Conservation (phyloP, 176 grass and related monocot species). For the Carex parvula region DNA sequence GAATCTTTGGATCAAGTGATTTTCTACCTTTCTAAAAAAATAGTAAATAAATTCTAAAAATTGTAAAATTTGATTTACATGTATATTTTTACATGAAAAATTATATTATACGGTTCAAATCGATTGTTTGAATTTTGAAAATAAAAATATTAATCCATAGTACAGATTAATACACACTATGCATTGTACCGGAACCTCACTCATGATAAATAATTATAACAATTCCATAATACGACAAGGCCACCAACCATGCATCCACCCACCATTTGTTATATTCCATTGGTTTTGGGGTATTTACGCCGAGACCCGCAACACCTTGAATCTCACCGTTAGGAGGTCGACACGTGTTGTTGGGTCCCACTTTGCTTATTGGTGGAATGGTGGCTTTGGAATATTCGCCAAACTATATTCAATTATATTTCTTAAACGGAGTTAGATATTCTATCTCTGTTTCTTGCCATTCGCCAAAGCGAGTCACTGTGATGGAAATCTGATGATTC, state of each 20-base stretch:
- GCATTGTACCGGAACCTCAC: no score
- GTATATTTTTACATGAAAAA: no score
- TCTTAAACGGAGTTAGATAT: background rate
- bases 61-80: no score
- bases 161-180: no score
- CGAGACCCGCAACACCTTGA: slow-evolving; percentile 1
- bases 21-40: no score
- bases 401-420: background rate
- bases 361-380: background rate
- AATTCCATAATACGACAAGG: background rate
- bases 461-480: background rate
- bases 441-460: background rate
- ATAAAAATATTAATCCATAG: no score
- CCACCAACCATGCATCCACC: background rate
- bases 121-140: no score
- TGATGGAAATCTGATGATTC: background rate
- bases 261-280: slow-evolving; percentile 17
- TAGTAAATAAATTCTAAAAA: no score
- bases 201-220: background rate
- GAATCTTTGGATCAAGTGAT: no score
- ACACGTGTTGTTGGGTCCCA: slow-evolving; percentile 5
- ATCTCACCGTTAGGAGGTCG: background rate
- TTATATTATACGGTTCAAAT: no score
- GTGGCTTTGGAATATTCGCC: slow-evolving; percentile 18
- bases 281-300: slow-evolving; percentile 22